These are phyloP conservation scores for Boletus sp. DNA, from an alignment of 768 basidiomycete genomes.

Conservation along the genomic window DNA sequence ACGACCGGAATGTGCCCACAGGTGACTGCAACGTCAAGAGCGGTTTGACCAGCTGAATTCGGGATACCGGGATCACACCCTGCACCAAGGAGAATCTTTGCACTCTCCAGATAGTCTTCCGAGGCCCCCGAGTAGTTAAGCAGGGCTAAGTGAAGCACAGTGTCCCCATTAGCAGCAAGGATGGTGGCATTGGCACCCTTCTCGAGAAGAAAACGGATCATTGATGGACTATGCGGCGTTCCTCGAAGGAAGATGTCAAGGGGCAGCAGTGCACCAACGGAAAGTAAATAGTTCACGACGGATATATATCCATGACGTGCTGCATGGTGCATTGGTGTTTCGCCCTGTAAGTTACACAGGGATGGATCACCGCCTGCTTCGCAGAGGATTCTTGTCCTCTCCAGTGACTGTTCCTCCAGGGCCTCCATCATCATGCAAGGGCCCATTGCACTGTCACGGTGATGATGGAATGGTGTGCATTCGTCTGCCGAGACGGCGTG, in stretches of 20 bases:
- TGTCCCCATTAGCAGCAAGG: neutral
- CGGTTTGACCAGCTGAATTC: neutral
- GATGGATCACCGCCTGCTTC: too few species aligned
- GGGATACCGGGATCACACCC: neutral
- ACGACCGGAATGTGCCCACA: neutral
- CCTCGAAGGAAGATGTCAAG: neutral
- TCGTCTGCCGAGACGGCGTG: too few species aligned
- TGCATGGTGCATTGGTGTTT: neutral
- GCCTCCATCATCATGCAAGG: too few species aligned
- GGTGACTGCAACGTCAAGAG: neutral
- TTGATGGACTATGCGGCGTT: neutral
- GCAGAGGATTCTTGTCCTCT: too few species aligned
- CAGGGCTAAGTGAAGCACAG: neutral
- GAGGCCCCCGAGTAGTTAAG: accelerated
- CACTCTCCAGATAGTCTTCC: neutral
- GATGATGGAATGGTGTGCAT: too few species aligned
- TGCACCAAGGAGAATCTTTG: neutral
- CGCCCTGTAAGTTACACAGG: too few species aligned
- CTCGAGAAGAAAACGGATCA: neutral
- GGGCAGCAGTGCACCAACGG: neutral
- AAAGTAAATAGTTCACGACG: neutral
- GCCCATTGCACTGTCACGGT: too few species aligned
- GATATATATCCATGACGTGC: accelerated
- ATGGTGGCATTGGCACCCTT: neutral
- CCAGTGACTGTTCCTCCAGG: too few species aligned